Evolutionary conservation across 768 basidiomycete species (phyloP), one percentile per base, ranked within the genome.

Genomic region (Lentinula aciculospora): DNA sequence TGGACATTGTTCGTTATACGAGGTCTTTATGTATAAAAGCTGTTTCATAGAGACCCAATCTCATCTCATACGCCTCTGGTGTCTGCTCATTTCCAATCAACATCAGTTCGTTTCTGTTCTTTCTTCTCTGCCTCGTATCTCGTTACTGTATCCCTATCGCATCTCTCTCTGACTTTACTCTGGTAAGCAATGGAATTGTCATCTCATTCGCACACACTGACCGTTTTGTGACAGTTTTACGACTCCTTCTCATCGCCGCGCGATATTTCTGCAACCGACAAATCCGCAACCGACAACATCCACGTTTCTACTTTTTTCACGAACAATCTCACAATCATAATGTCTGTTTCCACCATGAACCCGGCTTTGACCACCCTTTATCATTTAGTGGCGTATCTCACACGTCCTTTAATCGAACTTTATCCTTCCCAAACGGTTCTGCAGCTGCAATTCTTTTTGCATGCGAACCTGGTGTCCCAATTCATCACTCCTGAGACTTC

Each of bases 371-470:
- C 46, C 25, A 48, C 56, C 23, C 45, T 57, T 28, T 47, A 42
- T 21, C 45, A 57, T 13, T 32, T 49, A 12, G 46, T 57, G 36
- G 31, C 44, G 10, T 48, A 45, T 28, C 56, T 57, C 25, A 57
- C 56, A 27, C 44, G 34, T 34, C 56, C 56, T 36, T 25, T 57
- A 8, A 48, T 46, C 31, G 19, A 29, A 17, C 17, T 39, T 25
- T 48, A 57, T 29, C 56, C 56, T 13, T 7, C 56, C 1, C 44
- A 27, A 12, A 28, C 34, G 7, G 21, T 57, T 19, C 7, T 48
- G 40, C 46, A 57, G 25, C 56, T 57, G 34, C 56, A 57, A 27
- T 27, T 57, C 10, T 37, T 39, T 36, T 34, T 57, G 19, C 44
- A 57, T 17, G 34, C 31, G 12, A 57, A 57, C 44, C 25, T 57